These are phyloP conservation scores for Aureobasidium sp. DNA, from an alignment of 2,329 filamentous ascomycete species.

Conservation along the genomic window DNA sequence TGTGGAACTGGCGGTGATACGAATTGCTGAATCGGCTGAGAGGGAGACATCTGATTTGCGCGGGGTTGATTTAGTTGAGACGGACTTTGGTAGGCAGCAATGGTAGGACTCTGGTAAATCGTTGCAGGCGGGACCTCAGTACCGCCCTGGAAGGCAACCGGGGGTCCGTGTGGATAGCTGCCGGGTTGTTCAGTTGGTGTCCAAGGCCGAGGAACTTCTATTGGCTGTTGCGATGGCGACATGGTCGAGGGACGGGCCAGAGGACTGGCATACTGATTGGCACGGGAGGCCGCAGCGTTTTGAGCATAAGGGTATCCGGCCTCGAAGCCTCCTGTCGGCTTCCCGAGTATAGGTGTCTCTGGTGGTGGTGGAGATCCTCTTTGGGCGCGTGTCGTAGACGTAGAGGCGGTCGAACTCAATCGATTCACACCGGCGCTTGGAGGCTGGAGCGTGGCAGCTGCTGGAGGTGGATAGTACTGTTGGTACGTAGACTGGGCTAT, in stretches of 20 bases:
- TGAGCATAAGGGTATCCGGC: slow-evolving; percentile 76
- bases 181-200: slow-evolving; percentile 89
- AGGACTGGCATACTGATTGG: slow-evolving; percentile 60
- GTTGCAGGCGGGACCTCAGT: slow-evolving; percentile 50
- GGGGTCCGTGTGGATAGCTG: slow-evolving; percentile 77
- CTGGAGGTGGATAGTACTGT: slow-evolving; percentile 54
- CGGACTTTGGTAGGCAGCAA: slow-evolving; percentile 30
- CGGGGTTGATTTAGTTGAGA: slow-evolving; percentile 36
- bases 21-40: neutral
- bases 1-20: slow-evolving; percentile 35
- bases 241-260: slow-evolving; percentile 37
- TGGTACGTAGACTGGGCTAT: slow-evolving; percentile 28
- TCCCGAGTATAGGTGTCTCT: slow-evolving; percentile 77
- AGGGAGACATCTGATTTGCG: slow-evolving; percentile 8
- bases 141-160: slow-evolving; percentile 82
- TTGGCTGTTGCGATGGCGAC: slow-evolving; percentile 30
- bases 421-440: slow-evolving; percentile 50
- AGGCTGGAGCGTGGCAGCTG: slow-evolving; percentile 36
- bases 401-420: slow-evolving; percentile 77
- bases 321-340: slow-evolving; percentile 54
- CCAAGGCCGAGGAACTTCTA: slow-evolving; percentile 62
- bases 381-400: slow-evolving; percentile 83
- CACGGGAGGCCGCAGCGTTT: slow-evolving; percentile 71
- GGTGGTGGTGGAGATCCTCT: slow-evolving; percentile 90
- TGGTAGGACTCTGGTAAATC: neutral